Base-by-base conservation (phyloP, 306 rosid species). In the Adenanthera pavonina region DNA sequence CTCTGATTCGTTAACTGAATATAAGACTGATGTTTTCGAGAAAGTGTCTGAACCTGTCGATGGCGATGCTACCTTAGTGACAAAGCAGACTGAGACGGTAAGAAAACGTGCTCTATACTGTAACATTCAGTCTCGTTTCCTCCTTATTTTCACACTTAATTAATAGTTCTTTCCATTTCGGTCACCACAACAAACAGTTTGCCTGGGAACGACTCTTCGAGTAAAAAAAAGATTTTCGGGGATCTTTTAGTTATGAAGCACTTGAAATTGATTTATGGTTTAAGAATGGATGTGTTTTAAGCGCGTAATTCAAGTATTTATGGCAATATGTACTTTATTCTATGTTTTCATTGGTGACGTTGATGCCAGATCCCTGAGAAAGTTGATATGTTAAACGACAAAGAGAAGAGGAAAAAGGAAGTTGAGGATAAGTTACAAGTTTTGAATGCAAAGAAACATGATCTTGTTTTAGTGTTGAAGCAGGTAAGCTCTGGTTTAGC, bases 381-480 rank as follows among this genome's bases (percentile, higher is more conserved):
- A 78, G 91, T 44, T 20, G 92, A 62, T 61, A 35, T 82, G 78
- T 61, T 36, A 43, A 67, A 77, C 71, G 95, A 62, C 17, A 88
- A 87, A 69, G 86, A 71, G 81, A 89, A 91, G 33, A 88, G 98
- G 88, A 92, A 85, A 84, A 89, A 61, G 76, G 98, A 92, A 81
- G 94, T 96, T 34, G 94, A 91, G 86, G 96, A 87, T 67, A 96
- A 92, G 88, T 80, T 96, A 81, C 79, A 91, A 48, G 92, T 90
- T 70, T 82, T 96, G 93, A 92, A 89, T 83, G 90, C 85, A 8
- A 92, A 90, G 82, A 96, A 93, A 67, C 99, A 96, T 83, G 90
- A 82, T 79, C 89, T 93, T 33, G 99, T 96, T 16, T 88, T 82
- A 57, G 88, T 87, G 69, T 87, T 96, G 85, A 96, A 96, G 86